Percentiles rank a stretch among this genome's conserved stretches.
Conservation (phyloP, 345 rosid genomes). For the Eutrema yunnanense region DNA sequence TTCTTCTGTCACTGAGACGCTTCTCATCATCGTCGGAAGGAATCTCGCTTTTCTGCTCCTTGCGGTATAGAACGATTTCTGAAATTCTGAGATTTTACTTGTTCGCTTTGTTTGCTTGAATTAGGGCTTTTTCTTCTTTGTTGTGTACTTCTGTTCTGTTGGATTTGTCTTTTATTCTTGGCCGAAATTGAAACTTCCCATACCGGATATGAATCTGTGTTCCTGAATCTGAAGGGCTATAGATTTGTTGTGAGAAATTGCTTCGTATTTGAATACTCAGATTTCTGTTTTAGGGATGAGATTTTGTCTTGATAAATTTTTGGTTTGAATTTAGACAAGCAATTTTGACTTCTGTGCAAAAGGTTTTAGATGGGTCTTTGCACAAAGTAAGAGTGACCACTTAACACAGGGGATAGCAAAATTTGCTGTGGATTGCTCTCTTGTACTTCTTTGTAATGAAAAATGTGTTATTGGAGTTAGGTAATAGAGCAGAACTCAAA, state of each 20-base stretch:
- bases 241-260: not conserved
- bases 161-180: not conserved
- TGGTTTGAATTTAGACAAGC: not conserved
- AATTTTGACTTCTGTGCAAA: not conserved
- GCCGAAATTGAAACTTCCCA: not conserved
- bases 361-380: not conserved
- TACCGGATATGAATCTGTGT: not conserved
- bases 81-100: not conserved
- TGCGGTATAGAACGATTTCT: conserved; percentile 30
- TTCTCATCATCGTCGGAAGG: conserved; percentile 31
- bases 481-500: not conserved
- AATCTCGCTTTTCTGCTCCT: conserved; percentile 45
- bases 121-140: not conserved
- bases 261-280: not conserved
- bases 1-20: conserved; percentile 33
- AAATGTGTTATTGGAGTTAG: not conserved
- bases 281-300: not conserved
- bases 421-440: not conserved
- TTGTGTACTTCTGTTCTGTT: not conserved
- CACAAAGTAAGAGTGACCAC: no score
- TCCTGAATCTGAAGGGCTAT: not conserved
- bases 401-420: no score
- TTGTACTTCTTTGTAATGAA: not conserved
- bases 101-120: not conserved
- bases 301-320: not conserved